Conservation (phyloP, 441 rosid genomes). For the Caryocar brasiliense region DNA sequence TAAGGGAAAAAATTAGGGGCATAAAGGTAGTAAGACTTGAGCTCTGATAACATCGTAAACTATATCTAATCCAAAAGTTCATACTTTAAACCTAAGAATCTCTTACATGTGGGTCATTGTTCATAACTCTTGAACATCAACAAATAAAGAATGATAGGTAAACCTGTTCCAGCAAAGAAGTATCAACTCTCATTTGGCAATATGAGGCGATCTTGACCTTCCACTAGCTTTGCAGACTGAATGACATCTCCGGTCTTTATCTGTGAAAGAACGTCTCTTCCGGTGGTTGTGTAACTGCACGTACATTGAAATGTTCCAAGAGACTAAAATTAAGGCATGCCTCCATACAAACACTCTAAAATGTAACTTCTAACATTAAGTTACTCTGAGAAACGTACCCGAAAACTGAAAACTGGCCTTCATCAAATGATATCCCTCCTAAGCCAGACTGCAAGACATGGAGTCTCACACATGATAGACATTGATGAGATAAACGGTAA, state of each 20-base stretch:
- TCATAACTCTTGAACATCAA: too few relatives aligned
- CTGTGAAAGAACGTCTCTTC: constrained; percentile 70
- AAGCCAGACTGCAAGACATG: constrained; percentile 53
- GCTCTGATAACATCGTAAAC: too few relatives aligned
- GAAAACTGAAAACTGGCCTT: constrained; percentile 88
- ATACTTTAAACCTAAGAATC: too few relatives aligned
- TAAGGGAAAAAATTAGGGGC: too few relatives aligned
- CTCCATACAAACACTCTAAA: background rate
- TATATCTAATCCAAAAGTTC: too few relatives aligned
- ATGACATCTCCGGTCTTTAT: constrained; percentile 75
- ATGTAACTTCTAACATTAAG: background rate
- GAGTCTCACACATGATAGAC: too few relatives aligned
- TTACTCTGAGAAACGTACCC: constrained; percentile 37
- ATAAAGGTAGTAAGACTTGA: too few relatives aligned
- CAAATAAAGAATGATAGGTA: background rate
- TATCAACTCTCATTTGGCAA: constrained; percentile 45
- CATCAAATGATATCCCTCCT: constrained; percentile 89
- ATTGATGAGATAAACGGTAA: too few relatives aligned
- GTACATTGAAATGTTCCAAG: too few relatives aligned
- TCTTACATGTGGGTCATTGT: too few relatives aligned
- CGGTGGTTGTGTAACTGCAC: constrained; percentile 62
- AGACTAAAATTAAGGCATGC: background rate
- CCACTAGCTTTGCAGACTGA: constrained; percentile 60
- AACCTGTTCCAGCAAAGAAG: background rate
- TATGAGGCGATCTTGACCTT: constrained; percentile 69